Evolutionary conservation across 2,329 filamentous ascomycete genomes (phyloP).

Genomic region (Aspergillus alliaceus): DNA sequence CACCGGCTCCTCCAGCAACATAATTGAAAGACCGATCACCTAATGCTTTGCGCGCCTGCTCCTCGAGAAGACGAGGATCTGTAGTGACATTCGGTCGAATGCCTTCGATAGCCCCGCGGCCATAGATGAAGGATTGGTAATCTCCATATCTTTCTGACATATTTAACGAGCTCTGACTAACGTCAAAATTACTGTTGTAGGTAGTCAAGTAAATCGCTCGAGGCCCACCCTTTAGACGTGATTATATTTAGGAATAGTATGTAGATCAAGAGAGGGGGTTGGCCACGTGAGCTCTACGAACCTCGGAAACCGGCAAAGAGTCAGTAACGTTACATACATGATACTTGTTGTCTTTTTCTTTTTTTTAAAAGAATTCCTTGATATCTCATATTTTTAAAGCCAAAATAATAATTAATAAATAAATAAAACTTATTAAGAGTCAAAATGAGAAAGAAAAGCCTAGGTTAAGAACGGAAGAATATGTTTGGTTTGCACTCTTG

Average conservation of each 20-base stretch:
- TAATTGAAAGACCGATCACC: constrained; percentile 57
- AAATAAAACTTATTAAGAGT: no score
- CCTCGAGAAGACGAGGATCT: constrained; percentile 58
- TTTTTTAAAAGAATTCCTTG: no score
- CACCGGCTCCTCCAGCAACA: constrained; percentile 62
- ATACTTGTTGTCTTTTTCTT: no score
- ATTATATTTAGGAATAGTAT: not conserved
- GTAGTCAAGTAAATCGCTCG: not conserved
- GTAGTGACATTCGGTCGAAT: constrained; percentile 57
- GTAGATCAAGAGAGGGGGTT: not conserved
- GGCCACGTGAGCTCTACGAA: not conserved
- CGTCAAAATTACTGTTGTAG: not conserved
- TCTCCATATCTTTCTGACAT: constrained; percentile 44
- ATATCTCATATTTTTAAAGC: not conserved
- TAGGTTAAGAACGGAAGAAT: no score
- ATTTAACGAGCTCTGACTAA: not conserved
- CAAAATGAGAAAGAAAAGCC: no score
- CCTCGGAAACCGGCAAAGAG: not conserved
- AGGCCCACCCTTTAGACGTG: not conserved
- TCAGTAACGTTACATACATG: not conserved
- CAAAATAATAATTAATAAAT: not conserved
- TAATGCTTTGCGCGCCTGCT: constrained; percentile 54
- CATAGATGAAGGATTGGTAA: constrained; percentile 53
- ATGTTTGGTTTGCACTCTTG: no score
- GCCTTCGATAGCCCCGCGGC: constrained; percentile 52